Conservation (phyloP, 2,329 filamentous ascomycete genomes). For the Dactylella cylindrospora region DNA sequence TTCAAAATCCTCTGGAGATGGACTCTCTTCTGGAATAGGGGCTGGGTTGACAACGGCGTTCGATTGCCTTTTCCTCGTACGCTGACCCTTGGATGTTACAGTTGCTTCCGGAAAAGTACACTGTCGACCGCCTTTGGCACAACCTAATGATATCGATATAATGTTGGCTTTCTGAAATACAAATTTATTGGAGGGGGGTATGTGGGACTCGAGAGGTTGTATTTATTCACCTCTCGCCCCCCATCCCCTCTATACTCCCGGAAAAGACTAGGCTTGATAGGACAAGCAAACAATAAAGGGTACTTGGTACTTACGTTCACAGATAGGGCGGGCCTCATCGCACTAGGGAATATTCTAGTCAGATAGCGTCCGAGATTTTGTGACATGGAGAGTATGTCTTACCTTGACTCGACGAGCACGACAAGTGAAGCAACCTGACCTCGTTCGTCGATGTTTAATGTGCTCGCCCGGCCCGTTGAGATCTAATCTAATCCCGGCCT, state of each 20-base stretch:
- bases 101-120: constrained; percentile 82
- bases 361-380: not conserved
- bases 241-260: no score
- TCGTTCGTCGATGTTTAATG: constrained; percentile 88
- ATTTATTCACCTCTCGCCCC: no score
- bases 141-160: no score
- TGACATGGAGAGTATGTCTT: constrained; percentile 44
- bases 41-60: constrained; percentile 21
- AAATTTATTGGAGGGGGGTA: no score
- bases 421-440: constrained; percentile 93
- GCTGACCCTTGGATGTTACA: constrained; percentile 50
- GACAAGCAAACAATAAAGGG: no score
- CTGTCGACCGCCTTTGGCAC: constrained; percentile 85
- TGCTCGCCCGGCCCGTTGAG: constrained; percentile 59
- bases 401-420: constrained; percentile 82
- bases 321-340: constrained; percentile 83
- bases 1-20: constrained; percentile 59
- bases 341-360: constrained; percentile 61
- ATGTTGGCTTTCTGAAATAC: no score
- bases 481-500: constrained; percentile 34
- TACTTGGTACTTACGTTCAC: constrained; percentile 64
- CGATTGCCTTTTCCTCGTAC: constrained; percentile 43
- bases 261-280: no score
- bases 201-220: no score
- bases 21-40: constrained; percentile 48